Percentiles rank a stretch among this genome's conserved stretches.
Evolutionary conservation across 2,329 filamentous ascomycete genomes (phyloP).

Genomic region (Gaeumannomyces tritici): DNA sequence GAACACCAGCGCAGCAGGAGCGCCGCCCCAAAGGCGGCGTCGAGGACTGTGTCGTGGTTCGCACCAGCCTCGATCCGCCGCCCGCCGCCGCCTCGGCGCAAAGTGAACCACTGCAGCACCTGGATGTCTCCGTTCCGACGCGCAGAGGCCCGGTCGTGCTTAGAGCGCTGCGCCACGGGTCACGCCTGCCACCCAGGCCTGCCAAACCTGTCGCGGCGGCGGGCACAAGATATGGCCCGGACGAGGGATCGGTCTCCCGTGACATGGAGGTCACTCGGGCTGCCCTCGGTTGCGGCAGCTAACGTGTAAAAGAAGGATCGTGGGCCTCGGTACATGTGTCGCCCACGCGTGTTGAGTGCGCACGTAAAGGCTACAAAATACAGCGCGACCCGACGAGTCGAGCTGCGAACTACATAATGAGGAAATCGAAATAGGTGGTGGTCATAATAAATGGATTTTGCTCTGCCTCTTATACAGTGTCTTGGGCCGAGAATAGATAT

Average conservation of each 20-base stretch:
- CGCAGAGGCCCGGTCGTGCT: conserved; percentile 2
- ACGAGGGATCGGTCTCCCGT: not conserved
- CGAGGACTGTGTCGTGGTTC: not conserved
- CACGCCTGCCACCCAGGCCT: not conserved
- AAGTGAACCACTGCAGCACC: not conserved
- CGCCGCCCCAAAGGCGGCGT: not conserved
- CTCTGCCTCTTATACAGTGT: too few species aligned
- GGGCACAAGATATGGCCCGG: not conserved
- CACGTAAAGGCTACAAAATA: too few species aligned
- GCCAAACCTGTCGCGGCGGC: not conserved
- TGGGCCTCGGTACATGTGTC: too few species aligned
- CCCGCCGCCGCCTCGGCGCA: too few species aligned
- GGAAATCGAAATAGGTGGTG: too few species aligned
- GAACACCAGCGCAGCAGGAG: not conserved
- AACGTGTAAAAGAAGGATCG: not conserved
- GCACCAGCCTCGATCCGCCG: not conserved
- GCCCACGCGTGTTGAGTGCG: too few species aligned
- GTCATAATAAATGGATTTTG: too few species aligned
- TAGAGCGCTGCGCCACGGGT: conserved; percentile 3
- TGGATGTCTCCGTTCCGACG: not conserved
- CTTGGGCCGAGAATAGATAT: too few species aligned
- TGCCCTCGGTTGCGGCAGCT: not conserved
- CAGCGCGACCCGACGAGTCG: too few species aligned
- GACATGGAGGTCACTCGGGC: not conserved
- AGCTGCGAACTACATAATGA: too few species aligned